These are phyloP conservation scores for Delonix regia DNA, from an alignment of 306 rosid species.

Conservation along the genomic window DNA sequence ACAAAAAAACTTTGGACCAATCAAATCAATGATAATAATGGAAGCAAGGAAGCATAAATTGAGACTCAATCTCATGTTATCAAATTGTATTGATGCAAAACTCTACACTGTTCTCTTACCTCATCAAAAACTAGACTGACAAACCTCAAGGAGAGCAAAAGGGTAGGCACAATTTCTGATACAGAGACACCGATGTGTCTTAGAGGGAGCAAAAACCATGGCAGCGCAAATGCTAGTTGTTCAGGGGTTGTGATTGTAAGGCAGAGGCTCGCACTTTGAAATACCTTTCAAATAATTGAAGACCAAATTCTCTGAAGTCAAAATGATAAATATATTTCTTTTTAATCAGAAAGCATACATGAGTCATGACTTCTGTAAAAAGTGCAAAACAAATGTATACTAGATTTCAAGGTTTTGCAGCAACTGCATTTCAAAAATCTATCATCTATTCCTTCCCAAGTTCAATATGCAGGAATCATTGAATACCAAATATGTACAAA, in stretches of 20 bases:
- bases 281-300: conserved; percentile 64
- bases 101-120: conserved; percentile 52
- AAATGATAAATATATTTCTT: conserved; percentile 12
- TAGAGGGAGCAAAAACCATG: conserved; percentile 94
- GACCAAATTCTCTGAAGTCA: conserved; percentile 38
- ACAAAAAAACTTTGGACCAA: too few relatives aligned
- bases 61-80: conserved; percentile 16
- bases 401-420: conserved; percentile 1
- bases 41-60: too few relatives aligned
- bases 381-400: background rate
- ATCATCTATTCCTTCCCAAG: background rate
- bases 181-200: conserved; percentile 80
- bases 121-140: conserved; percentile 91
- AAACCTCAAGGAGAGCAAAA: conserved; percentile 88
- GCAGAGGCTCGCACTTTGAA: conserved; percentile 99
- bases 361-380: conserved; percentile 28
- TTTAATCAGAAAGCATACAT: conserved; percentile 26
- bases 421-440: background rate
- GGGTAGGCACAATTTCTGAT: conserved; percentile 88
- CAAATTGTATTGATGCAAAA: conserved; percentile 13
- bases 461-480: background rate
- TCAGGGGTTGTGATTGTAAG: conserved; percentile 91
- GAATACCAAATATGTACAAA: background rate
- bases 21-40: too few relatives aligned
- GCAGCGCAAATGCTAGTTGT: conserved; percentile 85